Evolutionary conservation across 495 filamentous ascomycete genomes (phyloP), one percentile per base, ranked within the genome.

Genomic region (Aspergillus biplanus): DNA sequence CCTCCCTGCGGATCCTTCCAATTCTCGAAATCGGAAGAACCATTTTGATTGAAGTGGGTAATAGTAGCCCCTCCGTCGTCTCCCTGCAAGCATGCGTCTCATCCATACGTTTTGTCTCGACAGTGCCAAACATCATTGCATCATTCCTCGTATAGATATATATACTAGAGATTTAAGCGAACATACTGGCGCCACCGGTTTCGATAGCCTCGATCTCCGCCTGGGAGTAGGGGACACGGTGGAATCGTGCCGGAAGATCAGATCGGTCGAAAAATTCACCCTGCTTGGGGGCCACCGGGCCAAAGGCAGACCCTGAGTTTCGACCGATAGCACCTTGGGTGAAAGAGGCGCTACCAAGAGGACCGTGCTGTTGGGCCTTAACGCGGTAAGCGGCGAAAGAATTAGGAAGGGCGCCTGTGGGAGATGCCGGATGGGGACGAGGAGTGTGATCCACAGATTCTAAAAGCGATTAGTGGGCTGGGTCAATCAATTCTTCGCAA

Each of bases 171-270:
- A 59, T 70, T 81, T 79, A 84, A 62, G 76, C 80, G 75, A 76
- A 81, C 65, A 90, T 69, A 67, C 86, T 90, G 13, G 94, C 95
- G 58, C 95, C 95, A 33, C 92, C 96, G 33, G 89, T 90, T 85
- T 97, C 93, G 59, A 99, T 83, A 35, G 93, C 93, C 73, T 98
- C 96, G 61, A 99, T 99, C 83, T 99, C 95, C 49, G 87, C 88
- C 67, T 87, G 72, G 32, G 81, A 88, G 75, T 91, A 88, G 16
- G 86, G 82, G 13, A 84, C 79, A 57, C 94, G 83, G 68, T 89
- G 86, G 72, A 97, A 99, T 64, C 93, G 86, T 57, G 78, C 65
- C 32, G 96, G 95, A 12, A 99, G 86, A 75, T 99, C 89, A 64
- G 86, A 87, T 59, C 93, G 90, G 79, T 98, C 95, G 71, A 96